Evolutionary conservation across 768 basidiomycete species (phyloP).

Genomic region (Lyophyllum decastes): DNA sequence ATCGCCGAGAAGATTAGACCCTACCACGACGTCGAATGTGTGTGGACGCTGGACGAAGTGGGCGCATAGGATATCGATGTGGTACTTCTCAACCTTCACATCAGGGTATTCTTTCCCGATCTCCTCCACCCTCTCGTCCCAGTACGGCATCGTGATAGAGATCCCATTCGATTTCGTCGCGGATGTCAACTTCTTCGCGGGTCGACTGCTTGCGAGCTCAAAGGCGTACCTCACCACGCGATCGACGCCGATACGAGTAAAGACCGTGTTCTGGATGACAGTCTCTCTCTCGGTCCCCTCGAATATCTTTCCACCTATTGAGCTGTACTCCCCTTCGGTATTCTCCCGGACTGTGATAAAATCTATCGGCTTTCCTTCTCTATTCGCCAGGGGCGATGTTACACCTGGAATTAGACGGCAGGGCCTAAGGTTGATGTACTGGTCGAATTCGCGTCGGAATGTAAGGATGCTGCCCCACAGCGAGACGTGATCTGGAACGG

Average conservation of each 20-base stretch:
- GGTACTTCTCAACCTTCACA: slow-evolving; percentile 46
- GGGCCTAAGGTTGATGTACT: slow-evolving; percentile 52
- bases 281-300: slow-evolving; percentile 40
- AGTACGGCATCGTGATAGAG: slow-evolving; percentile 49
- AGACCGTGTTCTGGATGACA: slow-evolving; percentile 46
- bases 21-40: slow-evolving; percentile 56
- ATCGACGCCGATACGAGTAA: slow-evolving; percentile 50
- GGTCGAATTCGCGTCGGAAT: slow-evolving; percentile 53
- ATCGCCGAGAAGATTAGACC: slow-evolving; percentile 56
- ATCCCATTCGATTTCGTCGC: slow-evolving; percentile 57
- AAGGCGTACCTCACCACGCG: slow-evolving; percentile 56
- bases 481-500: slow-evolving; percentile 57
- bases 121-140: slow-evolving; percentile 47
- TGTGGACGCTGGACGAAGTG: slow-evolving; percentile 48
- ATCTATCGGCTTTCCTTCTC: slow-evolving; percentile 42
- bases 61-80: slow-evolving; percentile 54
- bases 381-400: slow-evolving; percentile 45
- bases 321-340: slow-evolving; percentile 58
- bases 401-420: slow-evolving; percentile 51
- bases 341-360: slow-evolving; percentile 60
- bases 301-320: slow-evolving; percentile 45
- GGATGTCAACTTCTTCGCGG: slow-evolving; percentile 49
- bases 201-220: slow-evolving; percentile 48
- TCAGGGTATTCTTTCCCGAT: slow-evolving; percentile 54
- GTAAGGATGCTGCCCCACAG: slow-evolving; percentile 53